Evolutionary conservation across 169 alveolate species (phyloP).

Genomic region (Perkinsus marinus): DNA sequence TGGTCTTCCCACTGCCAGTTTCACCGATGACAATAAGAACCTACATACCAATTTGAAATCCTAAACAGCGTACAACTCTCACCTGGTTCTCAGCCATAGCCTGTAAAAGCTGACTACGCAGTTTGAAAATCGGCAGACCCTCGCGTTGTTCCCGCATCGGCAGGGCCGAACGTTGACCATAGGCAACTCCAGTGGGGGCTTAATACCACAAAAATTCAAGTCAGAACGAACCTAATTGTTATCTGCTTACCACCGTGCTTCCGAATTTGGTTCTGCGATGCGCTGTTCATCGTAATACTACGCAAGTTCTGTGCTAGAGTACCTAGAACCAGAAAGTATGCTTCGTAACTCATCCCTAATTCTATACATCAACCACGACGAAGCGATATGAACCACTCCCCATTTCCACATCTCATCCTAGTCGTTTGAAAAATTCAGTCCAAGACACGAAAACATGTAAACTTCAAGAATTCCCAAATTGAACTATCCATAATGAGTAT

Average conservation of each 20-base stretch:
- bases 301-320: not conserved
- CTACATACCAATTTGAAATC: not conserved
- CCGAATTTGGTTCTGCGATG: not conserved
- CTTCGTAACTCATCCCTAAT: no score
- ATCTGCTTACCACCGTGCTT: not conserved
- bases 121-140: constrained; percentile 83
- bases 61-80: not conserved
- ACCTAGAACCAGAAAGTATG: not conserved
- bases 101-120: constrained; percentile 72
- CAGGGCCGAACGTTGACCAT: constrained; percentile 11
- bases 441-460: no score
- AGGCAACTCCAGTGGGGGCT: not conserved
- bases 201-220: not conserved
- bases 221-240: no score
- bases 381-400: no score
- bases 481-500: no score
- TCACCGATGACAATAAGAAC: constrained; percentile 94
- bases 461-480: no score
- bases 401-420: no score
- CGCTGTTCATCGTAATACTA: not conserved
- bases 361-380: no score
- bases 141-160: constrained; percentile 81
- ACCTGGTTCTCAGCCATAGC: constrained; percentile 75
- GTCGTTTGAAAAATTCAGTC: no score
- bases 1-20: constrained; percentile 91